Evolutionary conservation across 192 early-diverging fungal species (phyloP).

Genomic region (Spizellomyces sp.): DNA sequence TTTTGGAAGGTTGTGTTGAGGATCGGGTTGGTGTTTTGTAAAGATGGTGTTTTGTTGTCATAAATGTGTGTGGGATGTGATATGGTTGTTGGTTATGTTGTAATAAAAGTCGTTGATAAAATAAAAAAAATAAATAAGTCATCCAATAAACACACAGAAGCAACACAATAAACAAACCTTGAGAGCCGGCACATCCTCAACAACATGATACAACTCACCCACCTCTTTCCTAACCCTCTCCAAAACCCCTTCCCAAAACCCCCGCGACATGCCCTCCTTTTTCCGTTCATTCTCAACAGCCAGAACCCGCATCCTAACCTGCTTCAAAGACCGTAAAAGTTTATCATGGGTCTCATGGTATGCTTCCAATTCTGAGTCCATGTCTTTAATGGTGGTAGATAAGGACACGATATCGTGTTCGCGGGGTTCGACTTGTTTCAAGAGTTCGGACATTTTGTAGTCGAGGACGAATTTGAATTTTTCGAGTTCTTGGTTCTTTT

Average conservation of each 20-base stretch:
- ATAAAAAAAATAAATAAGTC: constrained; percentile 22
- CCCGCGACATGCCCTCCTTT: constrained; percentile 24
- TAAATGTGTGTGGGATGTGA: too few species aligned
- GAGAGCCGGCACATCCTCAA: constrained; percentile 30
- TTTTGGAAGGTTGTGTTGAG: too few species aligned
- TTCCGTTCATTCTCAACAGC: constrained; percentile 42
- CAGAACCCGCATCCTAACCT: constrained; percentile 48
- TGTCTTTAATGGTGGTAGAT: constrained; percentile 51
- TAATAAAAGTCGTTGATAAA: constrained; percentile 52
- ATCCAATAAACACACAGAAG: neutral
- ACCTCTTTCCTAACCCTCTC: constrained; percentile 47
- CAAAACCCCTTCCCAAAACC: constrained; percentile 35
- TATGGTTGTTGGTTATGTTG: constrained; percentile 30
- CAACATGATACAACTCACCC: constrained; percentile 22
- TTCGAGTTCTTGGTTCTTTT: constrained; percentile 65
- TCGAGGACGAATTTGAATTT: constrained; percentile 67
- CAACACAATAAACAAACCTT: constrained; percentile 32
- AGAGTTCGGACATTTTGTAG: constrained; percentile 60
- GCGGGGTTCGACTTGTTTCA: constrained; percentile 59
- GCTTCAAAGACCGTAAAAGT: constrained; percentile 48
- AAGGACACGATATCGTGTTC: constrained; percentile 54
- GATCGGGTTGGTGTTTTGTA: too few species aligned
- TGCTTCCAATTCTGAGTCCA: constrained; percentile 58
- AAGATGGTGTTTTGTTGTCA: too few species aligned
- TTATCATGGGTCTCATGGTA: constrained; percentile 55